These are phyloP conservation scores for Pestalotiopsis sp. DNA, from an alignment of 2,329 filamentous ascomycete species.

Conservation along the genomic window DNA sequence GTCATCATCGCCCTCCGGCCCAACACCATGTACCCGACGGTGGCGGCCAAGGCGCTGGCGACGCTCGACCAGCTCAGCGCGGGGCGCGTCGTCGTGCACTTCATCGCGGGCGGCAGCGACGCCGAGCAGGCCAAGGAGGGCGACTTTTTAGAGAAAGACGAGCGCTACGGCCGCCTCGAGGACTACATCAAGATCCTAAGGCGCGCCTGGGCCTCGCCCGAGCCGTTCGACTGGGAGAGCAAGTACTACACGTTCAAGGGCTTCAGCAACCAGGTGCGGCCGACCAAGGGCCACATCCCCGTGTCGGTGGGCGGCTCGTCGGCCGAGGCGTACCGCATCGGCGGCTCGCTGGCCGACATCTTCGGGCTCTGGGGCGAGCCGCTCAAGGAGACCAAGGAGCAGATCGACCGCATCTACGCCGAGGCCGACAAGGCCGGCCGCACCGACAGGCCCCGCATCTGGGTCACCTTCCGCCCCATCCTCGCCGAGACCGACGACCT, in stretches of 20 bases:
- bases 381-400: conserved; percentile 63
- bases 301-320: conserved; percentile 63
- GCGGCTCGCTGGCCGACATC: conserved; percentile 60
- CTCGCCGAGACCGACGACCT: conserved; percentile 62
- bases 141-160: conserved; percentile 58
- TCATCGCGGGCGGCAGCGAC: conserved; percentile 64
- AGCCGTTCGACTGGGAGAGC: conserved; percentile 63
- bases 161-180: conserved; percentile 59
- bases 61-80: conserved; percentile 61
- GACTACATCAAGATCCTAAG: conserved; percentile 64
- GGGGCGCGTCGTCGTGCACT: conserved; percentile 62
- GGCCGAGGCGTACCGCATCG: conserved; percentile 59
- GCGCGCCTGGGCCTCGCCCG: conserved; percentile 57
- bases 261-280: conserved; percentile 56
- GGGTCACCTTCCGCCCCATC: conserved; percentile 66
- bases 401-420: conserved; percentile 62
- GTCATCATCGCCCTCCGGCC: conserved; percentile 63
- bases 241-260: conserved; percentile 62
- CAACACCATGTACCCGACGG: conserved; percentile 63
- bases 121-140: conserved; percentile 61
- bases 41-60: conserved; percentile 62
- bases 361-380: conserved; percentile 67
- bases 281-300: conserved; percentile 54
- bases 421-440: conserved; percentile 60
- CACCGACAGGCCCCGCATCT: conserved; percentile 57